Base-by-base conservation (phyloP, 345 rosid species). In the Reutealis trisperma region DNA sequence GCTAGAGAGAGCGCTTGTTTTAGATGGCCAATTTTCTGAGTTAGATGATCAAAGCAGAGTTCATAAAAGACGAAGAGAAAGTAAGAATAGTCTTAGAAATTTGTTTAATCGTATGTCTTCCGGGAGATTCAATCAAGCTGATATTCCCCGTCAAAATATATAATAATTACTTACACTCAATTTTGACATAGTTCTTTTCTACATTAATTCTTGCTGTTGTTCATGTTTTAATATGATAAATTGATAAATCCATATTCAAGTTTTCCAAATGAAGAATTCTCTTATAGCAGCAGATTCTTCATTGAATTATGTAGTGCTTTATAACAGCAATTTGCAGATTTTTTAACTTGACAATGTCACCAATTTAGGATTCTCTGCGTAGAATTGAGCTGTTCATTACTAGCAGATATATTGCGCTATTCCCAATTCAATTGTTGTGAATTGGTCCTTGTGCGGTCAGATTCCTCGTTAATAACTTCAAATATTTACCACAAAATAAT, bases 51-150 rank as follows among this genome's bases (percentile, higher is more conserved):
- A 21, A 6, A 63, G 70, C 65, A 63, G 63, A 15, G 76, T 66
- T 14, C 34, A 51, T 8, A 76, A 72, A 78, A 73, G 44, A 83
- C 60, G 47, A 69, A 85, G 55, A 41, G 89, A 88, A 77, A 84
- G 90, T 55, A 88, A 78, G 87, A 89, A 87, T 37, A 92, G 97
- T 78, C 92, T 90, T 62, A 85, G 88, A 77, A 90, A 82, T 83
- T 82, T 92, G 85, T 89, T 92, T 57, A 86, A 73, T 84, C 82
- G 82, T 42, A 67, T 88, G 24, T 80, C 86, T 21, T 92, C 94
- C 0, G 81, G 82, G 82, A 89, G 94, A 81, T 92, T 81, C 75
- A 80, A 77, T 58, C 71, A 77, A 66, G 37, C 71, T 75, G 72
- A 73, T 67, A 55, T 67, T 78, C 84, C 74, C 60, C 75, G 13